Evolutionary conservation across 345 rosid genomes (phyloP), one percentile per base, ranked within the genome.

Genomic region (Syzygium grande): DNA sequence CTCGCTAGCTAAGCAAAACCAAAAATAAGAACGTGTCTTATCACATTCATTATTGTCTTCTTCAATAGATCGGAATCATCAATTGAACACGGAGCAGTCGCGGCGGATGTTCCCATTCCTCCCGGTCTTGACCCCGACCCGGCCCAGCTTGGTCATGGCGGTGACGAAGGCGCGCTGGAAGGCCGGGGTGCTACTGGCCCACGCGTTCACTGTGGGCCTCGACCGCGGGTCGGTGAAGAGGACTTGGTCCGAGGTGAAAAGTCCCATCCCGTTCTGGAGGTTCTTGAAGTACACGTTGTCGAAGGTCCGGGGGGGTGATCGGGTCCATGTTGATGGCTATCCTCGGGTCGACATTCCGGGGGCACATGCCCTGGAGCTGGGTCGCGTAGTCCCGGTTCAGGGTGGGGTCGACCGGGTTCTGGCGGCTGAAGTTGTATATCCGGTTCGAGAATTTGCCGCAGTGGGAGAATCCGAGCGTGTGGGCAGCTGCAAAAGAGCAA

Each of bases 261-360:
- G 89, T 19, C 99, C 99, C 93, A 80, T 92, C 87, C 96, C 96
- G 41, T 93, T 89, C 89, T 90, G 93, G 6, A 96, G 95, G 86
- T 96, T 96, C 90, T 92, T 89, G 95, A 49, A 96, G 93, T 95
- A 96, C 19, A 85, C 25, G 89, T 96, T 96, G 90, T 96, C 99
- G 85, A 96, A 96, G 38, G 46, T 88, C 11, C 55, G 89, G 16
- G 99, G 99, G 98, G 21, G 98, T 92, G 85, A 23, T 87, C 3
- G 97, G 96, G 90, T 96, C 98, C 92, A 96, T 95, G 94, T 95
- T 93, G 52, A 96, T 91, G 92, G 97, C 98, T 88, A 96, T 94
- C 85, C 88, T 89, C 38, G 96, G 93, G 91, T 94, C 96, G 84
- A 96, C 99, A 0, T 90, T 90, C 87, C 51, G 90, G 21, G 99